Base-by-base conservation (phyloP, 257 asterid genomes). In the Salvia miltiorrhiza region DNA sequence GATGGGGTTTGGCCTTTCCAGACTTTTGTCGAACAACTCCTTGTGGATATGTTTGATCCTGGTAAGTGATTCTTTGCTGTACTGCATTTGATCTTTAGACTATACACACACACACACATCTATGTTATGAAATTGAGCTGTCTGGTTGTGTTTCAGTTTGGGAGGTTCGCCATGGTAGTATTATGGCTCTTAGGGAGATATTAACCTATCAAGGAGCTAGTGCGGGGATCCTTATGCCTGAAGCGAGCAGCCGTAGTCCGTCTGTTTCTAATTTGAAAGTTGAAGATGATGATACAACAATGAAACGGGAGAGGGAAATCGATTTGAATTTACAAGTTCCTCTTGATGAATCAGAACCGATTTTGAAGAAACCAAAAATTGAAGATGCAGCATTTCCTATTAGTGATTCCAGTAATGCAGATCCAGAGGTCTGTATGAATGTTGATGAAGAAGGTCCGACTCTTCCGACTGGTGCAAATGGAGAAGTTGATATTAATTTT, bases 101-200 rank as follows among this genome's bases (percentile, higher is more conserved):
- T 2, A 9, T 21, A 20, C 3, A 9, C 3, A 17, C 19, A 17
- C 37, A 16, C 16, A 14, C 5, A 32, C 3, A 10, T 3, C 19
- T 40, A 6, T 39, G 7, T 39, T 8, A 37, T 60, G 57, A 79
- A 67, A 70, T 60, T 55, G 49, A 64, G 73, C 37, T 24, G 5
- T 45, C 56, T 72, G 49, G 28, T 74, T 32, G 17, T 82, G 28
- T 74, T 69, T 60, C 91, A 94, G 97, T 87, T 74, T 94, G 99
- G 99, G 99, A 94, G 85, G 80, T 94, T 76, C 99, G 99, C 32
- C 99, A 94, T 84, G 99, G 99, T 76, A 89, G 99, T 78, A 82
- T 94, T 68, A 94, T 94, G 99, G 99, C 99, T 72, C 91, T 94
- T 68, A 86, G 99, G 79, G 99, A 94, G 86, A 94, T 91, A 78